phyloP scores from a whole-genome alignment of 1,284 basidiomycete genomes.

The Apiotrichum gracile region DNA sequence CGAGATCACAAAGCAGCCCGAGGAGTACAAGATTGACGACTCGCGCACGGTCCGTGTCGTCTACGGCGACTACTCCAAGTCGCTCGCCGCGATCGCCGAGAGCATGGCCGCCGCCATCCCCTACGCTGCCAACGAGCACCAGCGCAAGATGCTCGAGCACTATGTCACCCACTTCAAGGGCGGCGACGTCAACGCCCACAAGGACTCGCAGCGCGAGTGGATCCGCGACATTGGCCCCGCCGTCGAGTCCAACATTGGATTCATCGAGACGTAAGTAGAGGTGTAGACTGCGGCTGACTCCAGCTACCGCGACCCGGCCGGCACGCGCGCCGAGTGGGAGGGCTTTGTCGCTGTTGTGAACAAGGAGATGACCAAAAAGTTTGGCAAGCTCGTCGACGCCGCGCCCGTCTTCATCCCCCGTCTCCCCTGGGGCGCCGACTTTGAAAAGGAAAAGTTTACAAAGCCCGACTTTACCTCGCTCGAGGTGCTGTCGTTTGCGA shows the following conservation, averaged over 20 bases:
- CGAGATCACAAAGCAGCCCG: constrained; percentile 2
- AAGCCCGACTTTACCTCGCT: constrained; percentile 68
- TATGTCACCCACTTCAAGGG: constrained; percentile 73
- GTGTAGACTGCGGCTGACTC: not conserved
- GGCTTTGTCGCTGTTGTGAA: constrained; percentile 83
- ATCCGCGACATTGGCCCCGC: constrained; percentile 77
- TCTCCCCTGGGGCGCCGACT: constrained; percentile 74
- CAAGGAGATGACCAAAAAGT: constrained; percentile 72
- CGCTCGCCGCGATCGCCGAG: constrained; percentile 8
- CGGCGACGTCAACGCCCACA: constrained; percentile 70
- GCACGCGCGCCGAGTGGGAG: constrained; percentile 68
- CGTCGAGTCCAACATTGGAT: constrained; percentile 57
- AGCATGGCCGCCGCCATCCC: constrained; percentile 56
- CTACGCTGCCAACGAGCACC: constrained; percentile 64
- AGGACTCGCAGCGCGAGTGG: constrained; percentile 68
- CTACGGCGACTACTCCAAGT: constrained; percentile 12
- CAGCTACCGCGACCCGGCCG: constrained; percentile 54
- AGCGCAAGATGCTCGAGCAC: constrained; percentile 64
- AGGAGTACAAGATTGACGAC: constrained; percentile 4
- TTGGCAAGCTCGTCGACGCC: constrained; percentile 64
- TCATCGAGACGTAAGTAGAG: constrained; percentile 46
- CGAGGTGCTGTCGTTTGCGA: constrained; percentile 20
- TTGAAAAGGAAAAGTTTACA: constrained; percentile 64
- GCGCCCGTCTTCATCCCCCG: constrained; percentile 71
- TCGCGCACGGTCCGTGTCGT: constrained; percentile 7